Percentiles rank a stretch among this genome's conserved stretches.
Evolutionary conservation across 768 basidiomycete species (phyloP).

Genomic region (Gymnopilus junonius): DNA sequence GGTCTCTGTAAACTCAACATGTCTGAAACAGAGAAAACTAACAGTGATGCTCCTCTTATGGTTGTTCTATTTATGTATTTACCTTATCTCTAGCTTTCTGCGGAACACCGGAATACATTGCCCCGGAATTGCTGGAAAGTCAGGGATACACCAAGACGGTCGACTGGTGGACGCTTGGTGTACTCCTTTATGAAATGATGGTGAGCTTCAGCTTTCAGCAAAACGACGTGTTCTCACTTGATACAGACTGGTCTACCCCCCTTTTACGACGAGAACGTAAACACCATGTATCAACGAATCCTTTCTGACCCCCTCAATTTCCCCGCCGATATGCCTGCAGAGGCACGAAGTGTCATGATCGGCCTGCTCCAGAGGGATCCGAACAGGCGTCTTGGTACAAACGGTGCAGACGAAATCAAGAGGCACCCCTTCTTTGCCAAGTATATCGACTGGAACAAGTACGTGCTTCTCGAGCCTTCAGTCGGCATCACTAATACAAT

Average conservation of each 20-base stretch:
- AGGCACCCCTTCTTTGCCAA: conserved; percentile 93
- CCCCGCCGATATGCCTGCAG: conserved; percentile 84
- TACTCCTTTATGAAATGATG: conserved; percentile 97
- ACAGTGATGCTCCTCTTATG: conserved; percentile 60
- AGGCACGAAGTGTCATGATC: conserved; percentile 88
- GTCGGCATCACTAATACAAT: neutral
- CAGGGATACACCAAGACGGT: conserved; percentile 98
- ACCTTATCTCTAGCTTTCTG: conserved; percentile 76
- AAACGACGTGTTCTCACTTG: neutral
- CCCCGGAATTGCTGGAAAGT: conserved; percentile 94
- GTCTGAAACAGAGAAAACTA: conserved; percentile 97
- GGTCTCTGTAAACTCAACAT: conserved; percentile 96
- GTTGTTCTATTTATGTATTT: neutral
- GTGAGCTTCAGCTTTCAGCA: conserved; percentile 37
- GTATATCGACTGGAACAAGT: conserved; percentile 91
- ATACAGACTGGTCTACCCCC: conserved; percentile 90
- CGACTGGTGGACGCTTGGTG: conserved; percentile 99
- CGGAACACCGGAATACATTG: conserved; percentile 98
- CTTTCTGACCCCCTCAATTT: conserved; percentile 92
- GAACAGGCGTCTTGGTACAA: conserved; percentile 80
- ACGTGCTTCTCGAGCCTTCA: conserved; percentile 23
- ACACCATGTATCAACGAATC: conserved; percentile 97
- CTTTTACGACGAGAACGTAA: conserved; percentile 99
- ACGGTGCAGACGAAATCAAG: conserved; percentile 96
- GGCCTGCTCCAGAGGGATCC: conserved; percentile 92